phyloP scores from a whole-genome alignment of 768 basidiomycete species.

The Lactifluus pinguis region DNA sequence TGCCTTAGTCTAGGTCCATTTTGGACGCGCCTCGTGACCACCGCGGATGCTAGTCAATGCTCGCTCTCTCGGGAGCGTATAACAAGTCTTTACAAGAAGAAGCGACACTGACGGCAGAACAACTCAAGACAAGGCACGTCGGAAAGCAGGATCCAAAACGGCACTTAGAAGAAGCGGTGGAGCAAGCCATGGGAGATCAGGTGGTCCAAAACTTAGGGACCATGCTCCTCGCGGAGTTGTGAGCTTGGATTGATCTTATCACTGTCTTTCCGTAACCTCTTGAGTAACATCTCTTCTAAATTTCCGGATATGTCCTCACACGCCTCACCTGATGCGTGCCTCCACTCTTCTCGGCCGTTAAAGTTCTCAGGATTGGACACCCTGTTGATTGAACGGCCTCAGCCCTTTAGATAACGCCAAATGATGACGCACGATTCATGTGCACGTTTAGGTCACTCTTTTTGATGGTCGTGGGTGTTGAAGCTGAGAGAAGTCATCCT shows the following conservation, averaged over 20 bases:
- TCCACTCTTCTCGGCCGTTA: neutral
- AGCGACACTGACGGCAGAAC: constrained; percentile 85
- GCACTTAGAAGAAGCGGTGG: constrained; percentile 94
- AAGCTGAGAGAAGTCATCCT: neutral
- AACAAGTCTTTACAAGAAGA: constrained; percentile 98
- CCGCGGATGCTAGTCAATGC: constrained; percentile 62
- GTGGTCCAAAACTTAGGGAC: constrained; percentile 93
- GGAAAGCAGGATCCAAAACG: constrained; percentile 98
- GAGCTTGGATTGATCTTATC: constrained; percentile 21
- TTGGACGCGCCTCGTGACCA: neutral
- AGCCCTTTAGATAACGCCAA: neutral
- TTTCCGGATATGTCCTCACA: neutral
- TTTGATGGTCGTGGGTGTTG: neutral
- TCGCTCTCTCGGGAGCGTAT: constrained; percentile 84
- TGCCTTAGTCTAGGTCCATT: neutral
- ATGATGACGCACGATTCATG: neutral
- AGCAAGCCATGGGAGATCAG: constrained; percentile 96
- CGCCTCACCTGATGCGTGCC: neutral
- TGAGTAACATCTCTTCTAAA: neutral
- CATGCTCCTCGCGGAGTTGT: constrained; percentile 89
- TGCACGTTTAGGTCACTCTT: neutral
- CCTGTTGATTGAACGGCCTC: neutral
- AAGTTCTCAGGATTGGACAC: neutral
- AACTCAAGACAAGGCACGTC: constrained; percentile 94
- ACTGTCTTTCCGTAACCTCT: neutral